Evolutionary conservation across 495 filamentous ascomycete species (phyloP).

Genomic region (Penicillium longicatenatum): DNA sequence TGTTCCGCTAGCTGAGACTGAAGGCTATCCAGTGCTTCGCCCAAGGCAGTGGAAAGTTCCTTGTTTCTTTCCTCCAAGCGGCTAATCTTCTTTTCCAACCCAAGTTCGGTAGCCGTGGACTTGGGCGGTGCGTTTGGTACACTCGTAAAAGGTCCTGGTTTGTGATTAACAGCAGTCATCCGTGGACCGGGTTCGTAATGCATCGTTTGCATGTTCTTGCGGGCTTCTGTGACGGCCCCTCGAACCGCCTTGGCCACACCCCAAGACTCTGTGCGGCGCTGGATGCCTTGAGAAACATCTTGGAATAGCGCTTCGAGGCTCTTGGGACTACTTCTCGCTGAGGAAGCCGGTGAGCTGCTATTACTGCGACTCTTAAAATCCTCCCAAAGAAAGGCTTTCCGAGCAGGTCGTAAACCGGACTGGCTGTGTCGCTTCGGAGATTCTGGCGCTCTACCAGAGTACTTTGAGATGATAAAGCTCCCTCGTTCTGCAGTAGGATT

Average conservation of each 20-base stretch:
- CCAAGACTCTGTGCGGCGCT: conserved; percentile 80
- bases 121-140: conserved; percentile 1
- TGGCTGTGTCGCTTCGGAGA: conserved; percentile 33
- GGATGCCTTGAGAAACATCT: conserved; percentile 80
- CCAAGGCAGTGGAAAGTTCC: conserved; percentile 71
- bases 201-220: conserved; percentile 68
- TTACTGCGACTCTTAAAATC: conserved; percentile 36
- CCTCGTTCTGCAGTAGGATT: conserved; percentile 76
- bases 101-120: conserved; percentile 19
- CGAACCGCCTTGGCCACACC: conserved; percentile 89
- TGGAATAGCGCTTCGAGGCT: conserved; percentile 77
- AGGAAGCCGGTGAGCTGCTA: conserved; percentile 40
- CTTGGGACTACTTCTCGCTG: conserved; percentile 61
- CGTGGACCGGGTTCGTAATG: conserved; percentile 45
- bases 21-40: conserved; percentile 69
- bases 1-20: conserved; percentile 49
- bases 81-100: conserved; percentile 39
- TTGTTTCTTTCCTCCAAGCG: conserved; percentile 69
- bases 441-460: conserved; percentile 68
- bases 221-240: conserved; percentile 84
- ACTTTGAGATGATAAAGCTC: conserved; percentile 74
- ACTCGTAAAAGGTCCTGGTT: conserved; percentile 5
- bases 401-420: conserved; percentile 27
- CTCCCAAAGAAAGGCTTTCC: conserved; percentile 37
- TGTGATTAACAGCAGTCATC: background rate